These are phyloP conservation scores for Tanacetum coccineum DNA, from an alignment of 129 eudicot species.

Conservation along the genomic window DNA sequence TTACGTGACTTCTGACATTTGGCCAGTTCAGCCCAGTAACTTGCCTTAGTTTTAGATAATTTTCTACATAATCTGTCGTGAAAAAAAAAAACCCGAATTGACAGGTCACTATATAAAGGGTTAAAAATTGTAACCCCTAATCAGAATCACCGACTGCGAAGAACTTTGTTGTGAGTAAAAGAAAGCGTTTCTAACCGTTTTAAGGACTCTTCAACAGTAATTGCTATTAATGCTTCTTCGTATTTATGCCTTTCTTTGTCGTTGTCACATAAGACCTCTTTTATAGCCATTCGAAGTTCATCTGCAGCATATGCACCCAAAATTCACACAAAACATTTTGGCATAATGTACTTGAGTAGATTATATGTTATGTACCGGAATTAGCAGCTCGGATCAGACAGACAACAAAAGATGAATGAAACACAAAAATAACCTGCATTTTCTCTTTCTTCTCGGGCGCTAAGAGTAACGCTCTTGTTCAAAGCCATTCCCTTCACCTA, in stretches of 20 bases:
- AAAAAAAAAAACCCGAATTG: too few species aligned
- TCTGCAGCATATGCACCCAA: slow-evolving; percentile 38
- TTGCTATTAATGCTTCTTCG: slow-evolving; percentile 86
- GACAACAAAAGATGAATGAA: slow-evolving; percentile 7
- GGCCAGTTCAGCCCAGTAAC: too few species aligned
- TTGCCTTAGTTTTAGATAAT: too few species aligned
- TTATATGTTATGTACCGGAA: too few species aligned
- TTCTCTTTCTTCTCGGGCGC: slow-evolving; percentile 67
- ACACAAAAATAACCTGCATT: slow-evolving; percentile 61
- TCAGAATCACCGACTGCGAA: too few species aligned
- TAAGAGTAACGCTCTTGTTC: slow-evolving; percentile 68
- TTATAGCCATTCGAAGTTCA: slow-evolving; percentile 81
- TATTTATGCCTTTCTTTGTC: slow-evolving; percentile 50
- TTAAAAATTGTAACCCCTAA: too few species aligned
- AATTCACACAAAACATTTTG: slow-evolving; percentile 13
- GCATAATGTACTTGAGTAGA: too few species aligned
- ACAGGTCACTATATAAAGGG: too few species aligned
- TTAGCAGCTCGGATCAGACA: neutral
- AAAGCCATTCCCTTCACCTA: slow-evolving; percentile 98
- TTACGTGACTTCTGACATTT: too few species aligned
- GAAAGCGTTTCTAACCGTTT: slow-evolving; percentile 46
- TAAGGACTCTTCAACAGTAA: slow-evolving; percentile 85
- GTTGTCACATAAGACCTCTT: slow-evolving; percentile 83
- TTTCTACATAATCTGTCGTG: too few species aligned
- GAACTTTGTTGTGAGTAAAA: too few species aligned